These are phyloP conservation scores for Piper betle DNA, from an alignment of 164 flowering plant genomes.

Conservation along the genomic window DNA sequence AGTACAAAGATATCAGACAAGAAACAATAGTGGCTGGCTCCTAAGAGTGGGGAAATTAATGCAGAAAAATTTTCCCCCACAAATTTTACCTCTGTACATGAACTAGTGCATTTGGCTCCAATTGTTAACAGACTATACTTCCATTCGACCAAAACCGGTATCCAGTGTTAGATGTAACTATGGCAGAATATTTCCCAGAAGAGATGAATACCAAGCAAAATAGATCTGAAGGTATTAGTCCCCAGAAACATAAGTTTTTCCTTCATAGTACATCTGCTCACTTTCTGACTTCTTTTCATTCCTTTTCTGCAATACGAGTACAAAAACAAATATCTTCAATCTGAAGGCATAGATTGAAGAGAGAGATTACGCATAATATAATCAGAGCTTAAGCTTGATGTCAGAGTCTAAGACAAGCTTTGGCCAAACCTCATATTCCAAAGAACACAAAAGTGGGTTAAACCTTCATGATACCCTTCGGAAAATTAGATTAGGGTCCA, in stretches of 20 bases:
- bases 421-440: not conserved
- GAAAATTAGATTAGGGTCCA: no score
- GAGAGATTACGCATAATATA: no score
- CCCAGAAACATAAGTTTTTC: conserved; percentile 46
- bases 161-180: not conserved
- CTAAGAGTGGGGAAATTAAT: not conserved
- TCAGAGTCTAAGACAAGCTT: not conserved
- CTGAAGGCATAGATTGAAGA: not conserved
- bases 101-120: not conserved
- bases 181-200: conserved; percentile 34
- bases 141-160: not conserved
- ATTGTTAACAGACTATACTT: not conserved
- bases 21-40: not conserved
- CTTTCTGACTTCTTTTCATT: conserved; percentile 74
- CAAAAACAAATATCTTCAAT: not conserved
- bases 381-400: not conserved
- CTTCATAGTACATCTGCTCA: conserved; percentile 72
- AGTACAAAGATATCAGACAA: not conserved
- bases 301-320: conserved; percentile 47
- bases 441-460: no score
- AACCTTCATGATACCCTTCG: no score
- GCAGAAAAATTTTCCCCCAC: not conserved
- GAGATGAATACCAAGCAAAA: not conserved
- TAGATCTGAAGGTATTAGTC: conserved; percentile 25
- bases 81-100: not conserved